Evolutionary conservation across 1,284 basidiomycete genomes (phyloP).

Genomic region (Mycena sp.): DNA sequence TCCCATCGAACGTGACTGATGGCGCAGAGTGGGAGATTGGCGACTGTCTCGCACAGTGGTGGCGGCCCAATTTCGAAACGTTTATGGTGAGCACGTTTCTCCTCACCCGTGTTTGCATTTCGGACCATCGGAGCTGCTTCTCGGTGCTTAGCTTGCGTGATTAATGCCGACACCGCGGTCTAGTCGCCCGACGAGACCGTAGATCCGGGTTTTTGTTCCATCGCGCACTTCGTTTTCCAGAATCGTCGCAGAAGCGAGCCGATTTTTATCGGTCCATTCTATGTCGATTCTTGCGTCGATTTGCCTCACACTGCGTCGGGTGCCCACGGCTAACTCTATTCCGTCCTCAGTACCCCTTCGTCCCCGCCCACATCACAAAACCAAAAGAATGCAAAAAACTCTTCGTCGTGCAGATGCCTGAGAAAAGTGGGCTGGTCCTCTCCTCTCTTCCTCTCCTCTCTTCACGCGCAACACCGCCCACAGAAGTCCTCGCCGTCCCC

Average conservation of each 20-base stretch:
- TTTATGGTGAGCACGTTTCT: slow-evolving; percentile 81
- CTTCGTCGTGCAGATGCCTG: slow-evolving; percentile 95
- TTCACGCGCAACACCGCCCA: neutral
- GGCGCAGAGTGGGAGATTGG: slow-evolving; percentile 93
- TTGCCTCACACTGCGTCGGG: too few species aligned
- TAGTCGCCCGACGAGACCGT: neutral
- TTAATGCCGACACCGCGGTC: slow-evolving; percentile 10
- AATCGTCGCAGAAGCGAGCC: neutral
- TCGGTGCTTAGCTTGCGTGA: slow-evolving; percentile 12
- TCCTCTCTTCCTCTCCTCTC: neutral
- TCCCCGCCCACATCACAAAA: slow-evolving; percentile 96
- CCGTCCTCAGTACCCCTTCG: slow-evolving; percentile 87
- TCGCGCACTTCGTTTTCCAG: too few species aligned
- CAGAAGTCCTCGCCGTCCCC: slow-evolving; percentile 95
- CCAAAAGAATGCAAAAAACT: slow-evolving; percentile 99
- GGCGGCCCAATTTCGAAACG: slow-evolving; percentile 96
- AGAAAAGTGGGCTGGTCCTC: slow-evolving; percentile 77
- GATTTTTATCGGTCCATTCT: neutral
- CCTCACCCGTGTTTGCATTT: neutral
- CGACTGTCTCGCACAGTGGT: slow-evolving; percentile 96
- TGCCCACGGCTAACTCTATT: neutral
- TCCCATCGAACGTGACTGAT: slow-evolving; percentile 76
- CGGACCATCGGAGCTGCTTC: slow-evolving; percentile 6
- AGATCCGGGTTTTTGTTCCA: slow-evolving; percentile 10
- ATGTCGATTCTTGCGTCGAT: neutral